phyloP scores from a whole-genome alignment of 192 early-diverging fungal genomes.

The Entomortierella chlamydospora region DNA sequence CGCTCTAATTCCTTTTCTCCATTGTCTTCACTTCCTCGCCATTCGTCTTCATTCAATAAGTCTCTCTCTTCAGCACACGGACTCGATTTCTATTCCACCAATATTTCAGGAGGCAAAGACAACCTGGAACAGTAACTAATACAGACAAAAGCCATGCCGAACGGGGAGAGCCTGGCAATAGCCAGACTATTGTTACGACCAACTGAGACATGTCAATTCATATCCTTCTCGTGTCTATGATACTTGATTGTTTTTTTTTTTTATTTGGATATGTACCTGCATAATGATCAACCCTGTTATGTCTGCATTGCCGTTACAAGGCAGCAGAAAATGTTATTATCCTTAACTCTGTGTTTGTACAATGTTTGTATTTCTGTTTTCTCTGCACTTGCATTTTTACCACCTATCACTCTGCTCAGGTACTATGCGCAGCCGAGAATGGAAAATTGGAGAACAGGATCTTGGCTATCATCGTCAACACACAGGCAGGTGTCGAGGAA shows the following conservation, averaged over 20 bases:
- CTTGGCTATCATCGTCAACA: constrained; percentile 46
- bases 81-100: neutral
- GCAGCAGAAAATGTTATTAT: constrained; percentile 3
- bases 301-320: neutral
- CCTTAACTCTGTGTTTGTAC: constrained; percentile 37
- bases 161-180: constrained; percentile 27
- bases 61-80: neutral
- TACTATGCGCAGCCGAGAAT: constrained; percentile 17
- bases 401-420: constrained; percentile 39
- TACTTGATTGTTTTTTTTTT: neutral
- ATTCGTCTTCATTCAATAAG: neutral
- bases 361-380: neutral
- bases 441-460: constrained; percentile 33
- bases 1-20: neutral
- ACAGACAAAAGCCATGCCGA: constrained; percentile 13
- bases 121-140: neutral
- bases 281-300: neutral
- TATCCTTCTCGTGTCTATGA: constrained; percentile 33
- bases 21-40: neutral
- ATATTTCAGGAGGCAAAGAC: neutral
- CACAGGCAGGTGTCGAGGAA: constrained; percentile 47
- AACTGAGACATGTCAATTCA: constrained; percentile 46
- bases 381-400: neutral
- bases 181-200: constrained; percentile 30
- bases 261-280: neutral